Conservation (phyloP, 805 yeast species). For the Suhomyces tanzawaensis region DNA sequence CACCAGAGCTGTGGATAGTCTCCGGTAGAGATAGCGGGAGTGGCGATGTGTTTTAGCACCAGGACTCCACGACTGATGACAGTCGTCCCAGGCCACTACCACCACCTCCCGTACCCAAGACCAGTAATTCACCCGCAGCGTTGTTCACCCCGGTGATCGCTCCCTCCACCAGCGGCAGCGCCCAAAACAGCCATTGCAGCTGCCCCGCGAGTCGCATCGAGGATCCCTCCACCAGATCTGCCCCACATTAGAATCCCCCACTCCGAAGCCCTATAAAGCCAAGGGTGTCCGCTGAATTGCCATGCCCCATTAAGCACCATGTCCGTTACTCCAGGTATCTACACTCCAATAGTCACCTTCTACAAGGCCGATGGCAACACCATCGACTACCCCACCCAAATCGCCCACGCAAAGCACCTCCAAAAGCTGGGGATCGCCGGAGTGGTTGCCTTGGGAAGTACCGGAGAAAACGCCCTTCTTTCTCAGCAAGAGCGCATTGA, state of each 20-base stretch:
- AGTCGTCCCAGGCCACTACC: too few species aligned
- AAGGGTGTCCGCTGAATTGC: not conserved
- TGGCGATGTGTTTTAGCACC: too few species aligned
- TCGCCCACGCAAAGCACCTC: conserved; percentile 43
- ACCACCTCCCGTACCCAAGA: too few species aligned
- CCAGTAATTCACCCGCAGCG: too few species aligned
- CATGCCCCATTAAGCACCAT: not conserved
- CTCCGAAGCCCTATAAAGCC: not conserved
- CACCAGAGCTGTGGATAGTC: too few species aligned
- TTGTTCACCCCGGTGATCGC: too few species aligned
- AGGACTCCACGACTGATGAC: too few species aligned
- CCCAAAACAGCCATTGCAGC: too few species aligned
- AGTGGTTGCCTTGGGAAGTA: conserved; percentile 50
- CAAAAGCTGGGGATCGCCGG: conserved; percentile 47
- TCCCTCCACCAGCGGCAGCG: too few species aligned
- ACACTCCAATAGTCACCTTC: conserved; percentile 56
- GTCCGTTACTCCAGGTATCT: conserved; percentile 37
- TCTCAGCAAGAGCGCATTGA: conserved; percentile 44
- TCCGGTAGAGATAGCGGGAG: too few species aligned
- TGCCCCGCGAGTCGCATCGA: too few species aligned
- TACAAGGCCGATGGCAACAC: conserved; percentile 42
- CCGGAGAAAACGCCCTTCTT: conserved; percentile 55
- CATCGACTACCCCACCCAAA: conserved; percentile 45
- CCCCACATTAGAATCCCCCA: not conserved
- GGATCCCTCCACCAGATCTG: not conserved